Evolutionary conservation across 2,329 filamentous ascomycete species (phyloP).

Genomic region (Fusarium domesticum): DNA sequence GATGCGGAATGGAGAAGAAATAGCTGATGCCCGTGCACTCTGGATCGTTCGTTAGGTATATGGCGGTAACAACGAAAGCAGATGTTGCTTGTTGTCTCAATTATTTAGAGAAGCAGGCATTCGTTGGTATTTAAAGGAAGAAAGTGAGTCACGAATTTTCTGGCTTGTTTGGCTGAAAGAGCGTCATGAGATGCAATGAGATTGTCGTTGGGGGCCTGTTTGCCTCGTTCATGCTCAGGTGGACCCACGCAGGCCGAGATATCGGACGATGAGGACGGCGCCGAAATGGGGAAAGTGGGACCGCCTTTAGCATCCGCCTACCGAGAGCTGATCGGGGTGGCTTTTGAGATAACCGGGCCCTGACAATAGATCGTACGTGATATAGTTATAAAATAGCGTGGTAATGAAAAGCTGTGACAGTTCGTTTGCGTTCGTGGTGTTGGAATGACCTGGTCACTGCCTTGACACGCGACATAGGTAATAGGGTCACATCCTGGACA

Average conservation of each 20-base stretch:
- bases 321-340: constrained; percentile 4
- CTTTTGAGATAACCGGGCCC: neutral
- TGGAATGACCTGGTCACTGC: neutral
- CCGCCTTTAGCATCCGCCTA: constrained; percentile 9
- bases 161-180: constrained; percentile 16
- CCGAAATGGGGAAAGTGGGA: constrained; percentile 23
- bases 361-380: neutral
- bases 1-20: constrained; percentile 5
- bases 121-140: constrained; percentile 4
- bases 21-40: constrained; percentile 11
- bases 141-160: constrained; percentile 21
- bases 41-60: constrained; percentile 4
- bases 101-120: neutral
- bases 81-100: constrained; percentile 5
- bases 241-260: constrained; percentile 28
- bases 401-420: no score
- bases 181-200: constrained; percentile 25
- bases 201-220: constrained; percentile 18
- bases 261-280: constrained; percentile 29
- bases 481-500: neutral
- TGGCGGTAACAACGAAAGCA: neutral
- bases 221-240: constrained; percentile 21
- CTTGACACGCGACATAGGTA: neutral
- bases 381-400: neutral
- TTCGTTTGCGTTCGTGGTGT: neutral